A percentile compares a stretch with the other conserved stretches of the same genome.
phyloP scores from a whole-genome alignment of 164 flowering plant genomes.

The Stephania japonica region DNA sequence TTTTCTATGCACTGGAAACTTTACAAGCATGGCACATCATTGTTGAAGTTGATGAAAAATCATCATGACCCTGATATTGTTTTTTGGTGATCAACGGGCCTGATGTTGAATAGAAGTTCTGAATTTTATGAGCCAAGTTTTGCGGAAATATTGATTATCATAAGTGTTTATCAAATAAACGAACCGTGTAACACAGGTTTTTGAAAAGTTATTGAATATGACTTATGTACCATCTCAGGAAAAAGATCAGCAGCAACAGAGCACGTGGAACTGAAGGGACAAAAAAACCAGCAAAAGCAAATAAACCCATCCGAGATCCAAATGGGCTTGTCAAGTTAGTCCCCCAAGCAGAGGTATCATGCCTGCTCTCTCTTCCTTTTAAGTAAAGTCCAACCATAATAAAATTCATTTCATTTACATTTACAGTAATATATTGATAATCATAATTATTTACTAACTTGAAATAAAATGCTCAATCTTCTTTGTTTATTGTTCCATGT shows the following conservation, averaged over 20 bases:
- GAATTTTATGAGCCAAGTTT: not conserved
- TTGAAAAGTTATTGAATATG: not conserved
- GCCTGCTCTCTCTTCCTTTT: constrained; percentile 4
- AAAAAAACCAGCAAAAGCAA: constrained; percentile 39
- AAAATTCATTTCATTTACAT: not conserved
- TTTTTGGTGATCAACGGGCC: not conserved
- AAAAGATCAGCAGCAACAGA: constrained; percentile 35
- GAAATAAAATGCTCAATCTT: not conserved
- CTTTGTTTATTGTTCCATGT: not conserved
- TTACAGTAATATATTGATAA: not conserved
- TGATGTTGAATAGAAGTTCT: not conserved
- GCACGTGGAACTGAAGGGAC: constrained; percentile 34
- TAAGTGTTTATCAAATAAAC: not conserved
- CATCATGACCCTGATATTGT: not conserved
- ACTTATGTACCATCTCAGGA: constrained; percentile 37
- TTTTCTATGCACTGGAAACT: not conserved
- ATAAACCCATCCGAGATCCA: constrained; percentile 35
- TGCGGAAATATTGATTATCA: not conserved
- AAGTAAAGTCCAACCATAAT: not conserved
- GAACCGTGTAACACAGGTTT: not conserved
- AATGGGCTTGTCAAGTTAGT: constrained; percentile 22
- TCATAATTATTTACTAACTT: not conserved
- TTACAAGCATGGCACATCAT: not conserved
- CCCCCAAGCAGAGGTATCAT: constrained; percentile 31
- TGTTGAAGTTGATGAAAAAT: not conserved